Percentiles rank a stretch among this genome's conserved stretches.
These are phyloP conservation scores for Ophiostoma sp. DNA, from an alignment of 2,329 filamentous ascomycete genomes.

Conservation along the genomic window DNA sequence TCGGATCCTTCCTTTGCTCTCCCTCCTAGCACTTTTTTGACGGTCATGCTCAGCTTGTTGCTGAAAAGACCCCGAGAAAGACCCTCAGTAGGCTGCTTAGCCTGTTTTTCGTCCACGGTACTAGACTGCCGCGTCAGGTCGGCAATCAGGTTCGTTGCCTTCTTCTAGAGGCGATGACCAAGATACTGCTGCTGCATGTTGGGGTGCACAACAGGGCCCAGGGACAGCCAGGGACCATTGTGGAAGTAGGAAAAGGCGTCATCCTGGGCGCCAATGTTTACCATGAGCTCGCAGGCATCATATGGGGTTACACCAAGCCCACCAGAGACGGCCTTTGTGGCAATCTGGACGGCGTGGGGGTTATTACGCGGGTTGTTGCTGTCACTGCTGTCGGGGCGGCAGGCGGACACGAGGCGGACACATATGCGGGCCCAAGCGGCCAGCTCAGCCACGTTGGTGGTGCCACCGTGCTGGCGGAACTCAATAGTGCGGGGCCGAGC, in stretches of 20 bases:
- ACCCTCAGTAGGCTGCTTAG: too few relatives aligned
- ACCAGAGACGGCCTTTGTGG: neutral
- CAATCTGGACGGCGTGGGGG: neutral
- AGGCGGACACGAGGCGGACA: neutral
- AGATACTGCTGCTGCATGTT: neutral
- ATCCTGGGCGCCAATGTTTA: neutral
- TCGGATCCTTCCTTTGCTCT: too few relatives aligned
- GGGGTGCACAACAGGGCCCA: neutral
- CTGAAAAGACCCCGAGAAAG: too few relatives aligned
- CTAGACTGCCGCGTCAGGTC: too few relatives aligned
- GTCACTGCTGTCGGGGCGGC: neutral
- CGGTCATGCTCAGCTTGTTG: too few relatives aligned
- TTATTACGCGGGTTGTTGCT: neutral
- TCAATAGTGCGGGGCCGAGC: conserved; percentile 12
- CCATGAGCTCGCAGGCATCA: conserved; percentile 20
- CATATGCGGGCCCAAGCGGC: conserved; percentile 15
- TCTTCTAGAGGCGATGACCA: neutral
- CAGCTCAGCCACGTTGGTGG: conserved; percentile 12
- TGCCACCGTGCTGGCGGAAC: conserved; percentile 21
- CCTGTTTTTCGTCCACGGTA: too few relatives aligned
- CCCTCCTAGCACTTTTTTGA: too few relatives aligned
- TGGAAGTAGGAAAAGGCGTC: neutral
- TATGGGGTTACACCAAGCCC: neutral
- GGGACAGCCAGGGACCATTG: neutral
- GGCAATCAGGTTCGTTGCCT: neutral